A percentile compares a stretch with the other conserved stretches of the same genome.
phyloP scores from a whole-genome alignment of 192 early-diverging fungal species.

The Entomortierella lignicola region DNA sequence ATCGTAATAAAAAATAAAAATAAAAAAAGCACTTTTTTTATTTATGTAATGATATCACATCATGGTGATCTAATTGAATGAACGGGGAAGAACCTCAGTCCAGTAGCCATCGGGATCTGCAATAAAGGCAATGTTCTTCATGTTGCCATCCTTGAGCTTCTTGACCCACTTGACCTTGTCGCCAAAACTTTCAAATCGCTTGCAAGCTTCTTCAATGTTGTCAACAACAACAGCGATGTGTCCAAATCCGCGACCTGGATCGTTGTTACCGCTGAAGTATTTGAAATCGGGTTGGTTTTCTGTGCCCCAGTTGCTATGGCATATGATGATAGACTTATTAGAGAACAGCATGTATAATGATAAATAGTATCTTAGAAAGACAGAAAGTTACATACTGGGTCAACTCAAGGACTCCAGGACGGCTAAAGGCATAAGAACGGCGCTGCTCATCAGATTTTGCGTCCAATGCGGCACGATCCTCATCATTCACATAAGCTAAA shows the following conservation, averaged over 20 bases:
- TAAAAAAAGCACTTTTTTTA: not conserved
- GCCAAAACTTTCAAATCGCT: conserved; percentile 74
- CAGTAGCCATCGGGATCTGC: conserved; percentile 89
- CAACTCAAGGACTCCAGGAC: conserved; percentile 82
- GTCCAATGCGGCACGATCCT: conserved; percentile 60
- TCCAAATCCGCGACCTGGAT: conserved; percentile 79
- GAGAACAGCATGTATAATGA: not conserved
- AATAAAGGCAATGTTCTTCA: conserved; percentile 89
- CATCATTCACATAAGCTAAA: conserved; percentile 69
- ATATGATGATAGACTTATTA: conserved; percentile 4
- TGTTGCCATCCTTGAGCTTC: conserved; percentile 76
- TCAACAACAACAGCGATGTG: conserved; percentile 87
- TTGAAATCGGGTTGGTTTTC: conserved; percentile 71
- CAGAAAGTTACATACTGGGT: conserved; percentile 70
- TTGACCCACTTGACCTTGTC: conserved; percentile 85
- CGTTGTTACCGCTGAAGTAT: conserved; percentile 80
- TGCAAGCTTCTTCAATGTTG: conserved; percentile 80
- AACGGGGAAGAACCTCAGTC: conserved; percentile 66
- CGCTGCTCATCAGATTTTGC: conserved; percentile 64
- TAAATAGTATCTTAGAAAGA: not conserved
- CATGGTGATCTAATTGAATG: conserved; percentile 34
- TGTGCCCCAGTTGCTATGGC: conserved; percentile 79
- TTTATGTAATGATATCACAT: no score
- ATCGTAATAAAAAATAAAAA: no score
- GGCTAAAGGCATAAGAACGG: conserved; percentile 63